A percentile compares a stretch with the other conserved stretches of the same genome.
Evolutionary conservation across 2,329 filamentous ascomycete species (phyloP).

Genomic region (Neophaeococcomyces aloes): DNA sequence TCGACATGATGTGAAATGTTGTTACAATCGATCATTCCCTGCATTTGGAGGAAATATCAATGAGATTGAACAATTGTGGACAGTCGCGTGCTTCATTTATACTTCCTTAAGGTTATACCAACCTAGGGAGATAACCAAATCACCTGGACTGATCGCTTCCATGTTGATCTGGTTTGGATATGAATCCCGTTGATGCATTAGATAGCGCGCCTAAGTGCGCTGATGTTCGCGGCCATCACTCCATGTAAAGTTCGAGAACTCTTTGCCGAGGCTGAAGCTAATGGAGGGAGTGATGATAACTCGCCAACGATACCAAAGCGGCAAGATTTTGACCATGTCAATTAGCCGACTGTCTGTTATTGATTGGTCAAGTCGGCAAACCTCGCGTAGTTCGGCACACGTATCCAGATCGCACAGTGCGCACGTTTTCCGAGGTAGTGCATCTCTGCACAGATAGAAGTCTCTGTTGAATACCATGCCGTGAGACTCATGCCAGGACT

Average conservation of each 20-base stretch:
- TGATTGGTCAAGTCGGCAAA: not conserved
- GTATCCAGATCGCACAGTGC: no score
- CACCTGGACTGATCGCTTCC: not conserved
- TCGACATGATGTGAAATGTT: not conserved
- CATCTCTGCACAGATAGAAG: no score
- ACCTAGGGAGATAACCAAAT: not conserved
- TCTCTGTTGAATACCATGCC: no score
- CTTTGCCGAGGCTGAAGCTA: no score
- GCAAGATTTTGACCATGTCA: not conserved
- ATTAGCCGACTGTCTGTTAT: not conserved
- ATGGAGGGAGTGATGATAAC: no score
- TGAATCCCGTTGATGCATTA: not conserved
- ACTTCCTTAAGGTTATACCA: not conserved
- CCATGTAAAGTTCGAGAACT: no score
- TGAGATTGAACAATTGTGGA: not conserved
- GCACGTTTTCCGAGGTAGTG: no score
- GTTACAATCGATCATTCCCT: not conserved
- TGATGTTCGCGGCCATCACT: no score
- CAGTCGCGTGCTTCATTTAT: not conserved
- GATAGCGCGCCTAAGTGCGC: no score
- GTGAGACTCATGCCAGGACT: no score
- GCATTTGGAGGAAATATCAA: not conserved
- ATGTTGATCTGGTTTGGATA: not conserved
- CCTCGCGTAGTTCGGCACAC: no score
- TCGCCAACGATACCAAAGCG: no score